Conservation (phyloP, 805 yeast genomes). For the Priceomyces fermenticarens region DNA sequence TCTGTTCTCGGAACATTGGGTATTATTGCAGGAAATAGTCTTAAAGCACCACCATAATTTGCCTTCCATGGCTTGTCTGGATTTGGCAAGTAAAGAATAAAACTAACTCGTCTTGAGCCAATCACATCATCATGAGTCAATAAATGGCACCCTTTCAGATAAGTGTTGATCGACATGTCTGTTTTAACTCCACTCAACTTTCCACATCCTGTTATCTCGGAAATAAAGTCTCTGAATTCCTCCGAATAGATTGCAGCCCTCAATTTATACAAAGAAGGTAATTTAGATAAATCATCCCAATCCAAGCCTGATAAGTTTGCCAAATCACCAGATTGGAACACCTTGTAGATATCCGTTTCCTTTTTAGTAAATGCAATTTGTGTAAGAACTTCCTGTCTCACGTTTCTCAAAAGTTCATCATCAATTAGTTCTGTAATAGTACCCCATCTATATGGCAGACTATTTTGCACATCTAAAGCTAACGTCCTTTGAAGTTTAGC, state of each 20-base stretch:
- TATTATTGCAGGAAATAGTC: conserved; percentile 80
- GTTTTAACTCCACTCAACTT: conserved; percentile 86
- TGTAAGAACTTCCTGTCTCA: conserved; percentile 76
- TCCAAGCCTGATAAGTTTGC: conserved; percentile 88
- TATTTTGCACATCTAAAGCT: conserved; percentile 42
- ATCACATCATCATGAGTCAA: conserved; percentile 97
- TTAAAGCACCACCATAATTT: conserved; percentile 88
- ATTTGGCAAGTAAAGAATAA: conserved; percentile 88
- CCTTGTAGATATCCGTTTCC: conserved; percentile 96
- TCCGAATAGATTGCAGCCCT: conserved; percentile 87
- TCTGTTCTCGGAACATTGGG: conserved; percentile 91
- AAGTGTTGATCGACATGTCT: conserved; percentile 89
- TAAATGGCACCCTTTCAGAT: conserved; percentile 89
- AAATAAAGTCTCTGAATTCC: conserved; percentile 74
- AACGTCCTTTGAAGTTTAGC: conserved; percentile 37
- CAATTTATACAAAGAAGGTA: conserved; percentile 73
- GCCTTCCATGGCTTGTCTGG: conserved; percentile 89
- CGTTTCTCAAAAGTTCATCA: conserved; percentile 72
- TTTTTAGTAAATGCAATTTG: conserved; percentile 90
- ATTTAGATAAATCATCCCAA: conserved; percentile 64
- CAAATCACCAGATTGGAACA: conserved; percentile 83
- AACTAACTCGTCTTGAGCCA: conserved; percentile 90
- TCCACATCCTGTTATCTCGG: conserved; percentile 81
- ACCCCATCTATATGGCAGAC: conserved; percentile 90
- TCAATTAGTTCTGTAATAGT: conserved; percentile 70